Evolutionary conservation across 176 grass and related monocot genomes (phyloP).

Genomic region (Metroxylon sagu): DNA sequence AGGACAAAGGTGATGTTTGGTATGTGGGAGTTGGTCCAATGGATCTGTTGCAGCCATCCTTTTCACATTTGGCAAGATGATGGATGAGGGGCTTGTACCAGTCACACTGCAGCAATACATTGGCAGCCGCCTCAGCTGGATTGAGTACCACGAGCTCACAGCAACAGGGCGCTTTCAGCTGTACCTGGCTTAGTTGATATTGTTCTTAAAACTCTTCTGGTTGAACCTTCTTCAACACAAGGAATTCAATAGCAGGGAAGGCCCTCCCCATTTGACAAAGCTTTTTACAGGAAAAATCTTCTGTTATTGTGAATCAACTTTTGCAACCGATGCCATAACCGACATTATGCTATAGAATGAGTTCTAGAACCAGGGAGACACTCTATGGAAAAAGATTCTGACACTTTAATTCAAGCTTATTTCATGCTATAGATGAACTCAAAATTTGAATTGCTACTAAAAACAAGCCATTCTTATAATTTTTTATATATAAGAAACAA

Average conservation of each 20-base stretch:
- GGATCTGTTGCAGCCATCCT: slow-evolving; percentile 46
- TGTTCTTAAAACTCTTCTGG: slow-evolving; percentile 55
- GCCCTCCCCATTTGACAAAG: too few relatives aligned
- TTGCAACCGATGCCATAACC: too few relatives aligned
- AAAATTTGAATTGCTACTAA: too few relatives aligned
- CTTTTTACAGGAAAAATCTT: too few relatives aligned
- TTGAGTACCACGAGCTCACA: slow-evolving; percentile 65
- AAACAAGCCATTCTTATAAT: too few relatives aligned
- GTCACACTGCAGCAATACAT: slow-evolving; percentile 70
- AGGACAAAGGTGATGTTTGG: slow-evolving; percentile 91
- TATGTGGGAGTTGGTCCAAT: slow-evolving; percentile 86
- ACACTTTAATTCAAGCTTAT: too few relatives aligned
- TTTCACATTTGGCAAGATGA: slow-evolving; percentile 84
- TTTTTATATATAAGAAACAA: too few relatives aligned
- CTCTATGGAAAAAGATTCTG: too few relatives aligned
- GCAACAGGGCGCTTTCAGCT: slow-evolving; percentile 40
- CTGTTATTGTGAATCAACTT: too few relatives aligned
- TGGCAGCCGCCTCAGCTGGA: slow-evolving; percentile 53
- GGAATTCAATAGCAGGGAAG: not conserved
- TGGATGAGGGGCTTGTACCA: slow-evolving; percentile 70
- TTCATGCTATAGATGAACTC: too few relatives aligned
- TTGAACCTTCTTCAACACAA: slow-evolving; percentile 11
- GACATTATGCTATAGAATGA: too few relatives aligned
- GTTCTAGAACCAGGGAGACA: too few relatives aligned
- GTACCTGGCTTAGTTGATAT: slow-evolving; percentile 58